Percentiles rank a stretch among this genome's conserved stretches.
Conservation (phyloP, 129 eudicot species). For the Ambrosia artemisiifolia region DNA sequence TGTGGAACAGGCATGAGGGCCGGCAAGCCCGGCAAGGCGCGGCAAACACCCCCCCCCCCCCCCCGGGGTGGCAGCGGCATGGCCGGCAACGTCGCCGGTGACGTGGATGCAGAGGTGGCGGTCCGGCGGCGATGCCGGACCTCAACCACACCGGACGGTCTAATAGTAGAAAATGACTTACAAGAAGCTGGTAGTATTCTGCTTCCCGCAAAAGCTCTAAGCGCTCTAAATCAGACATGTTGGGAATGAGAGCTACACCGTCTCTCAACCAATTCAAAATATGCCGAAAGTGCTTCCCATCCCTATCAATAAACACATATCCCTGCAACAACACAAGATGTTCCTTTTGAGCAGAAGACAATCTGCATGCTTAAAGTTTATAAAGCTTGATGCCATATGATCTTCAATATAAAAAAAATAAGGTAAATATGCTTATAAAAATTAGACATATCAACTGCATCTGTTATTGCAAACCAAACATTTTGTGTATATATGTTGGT, state of each 20-base stretch:
- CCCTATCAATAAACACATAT: conserved; percentile 81
- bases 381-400: no score
- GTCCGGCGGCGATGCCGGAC: no score
- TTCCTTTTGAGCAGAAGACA: background rate
- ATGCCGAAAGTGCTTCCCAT: conserved; percentile 85
- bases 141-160: no score
- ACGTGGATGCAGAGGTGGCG: no score
- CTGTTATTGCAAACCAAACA: conserved; percentile 7
- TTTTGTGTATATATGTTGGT: background rate
- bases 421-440: background rate
- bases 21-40: no score
- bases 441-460: background rate
- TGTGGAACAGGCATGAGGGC: no score
- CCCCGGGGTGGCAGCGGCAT: no score
- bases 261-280: conserved; percentile 91
- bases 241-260: conserved; percentile 51
- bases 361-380: background rate
- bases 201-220: conserved; percentile 87
- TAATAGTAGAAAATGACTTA: conserved; percentile 30
- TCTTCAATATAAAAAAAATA: background rate
- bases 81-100: no score
- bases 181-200: conserved; percentile 81
- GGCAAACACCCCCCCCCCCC: no score
- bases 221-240: conserved; percentile 54
- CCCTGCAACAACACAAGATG: conserved; percentile 50